A percentile compares a stretch with the other conserved stretches of the same genome.
Conservation (phyloP, 495 filamentous ascomycete species). For the Extremus antarcticus region DNA sequence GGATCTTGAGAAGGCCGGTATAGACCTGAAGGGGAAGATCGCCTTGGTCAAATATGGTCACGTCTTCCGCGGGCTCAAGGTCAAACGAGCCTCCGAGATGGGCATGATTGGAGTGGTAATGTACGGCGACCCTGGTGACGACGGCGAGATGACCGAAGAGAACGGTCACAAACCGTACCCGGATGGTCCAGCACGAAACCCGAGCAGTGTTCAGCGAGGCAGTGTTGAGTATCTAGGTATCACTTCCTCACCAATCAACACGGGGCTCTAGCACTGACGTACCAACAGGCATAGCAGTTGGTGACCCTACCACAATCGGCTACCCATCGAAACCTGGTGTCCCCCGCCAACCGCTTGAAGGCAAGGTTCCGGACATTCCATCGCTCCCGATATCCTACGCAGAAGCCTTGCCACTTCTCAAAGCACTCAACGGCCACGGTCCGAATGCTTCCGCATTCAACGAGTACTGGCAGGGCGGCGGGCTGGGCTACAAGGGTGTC, state of each 20-base stretch:
- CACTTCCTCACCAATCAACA: slow-evolving; percentile 10
- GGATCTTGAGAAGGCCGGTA: slow-evolving; percentile 63
- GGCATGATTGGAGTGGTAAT: slow-evolving; percentile 82
- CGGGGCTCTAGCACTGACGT: background rate
- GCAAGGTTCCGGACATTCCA: slow-evolving; percentile 69
- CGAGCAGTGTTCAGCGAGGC: slow-evolving; percentile 85
- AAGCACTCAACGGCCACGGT: slow-evolving; percentile 80
- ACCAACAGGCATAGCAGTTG: slow-evolving; percentile 44
- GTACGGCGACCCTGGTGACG: slow-evolving; percentile 83
- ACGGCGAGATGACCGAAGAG: slow-evolving; percentile 67
- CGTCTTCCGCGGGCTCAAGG: slow-evolving; percentile 82
- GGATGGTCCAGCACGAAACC: slow-evolving; percentile 74
- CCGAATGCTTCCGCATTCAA: slow-evolving; percentile 69
- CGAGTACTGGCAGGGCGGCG: slow-evolving; percentile 58
- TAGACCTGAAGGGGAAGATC: slow-evolving; percentile 73
- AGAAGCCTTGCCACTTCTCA: slow-evolving; percentile 76
- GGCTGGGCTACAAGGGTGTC: slow-evolving; percentile 71
- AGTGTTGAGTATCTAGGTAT: slow-evolving; percentile 73
- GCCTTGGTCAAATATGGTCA: slow-evolving; percentile 77
- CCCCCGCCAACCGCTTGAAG: slow-evolving; percentile 59
- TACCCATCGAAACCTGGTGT: slow-evolving; percentile 87
- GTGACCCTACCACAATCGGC: slow-evolving; percentile 78
- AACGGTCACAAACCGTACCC: slow-evolving; percentile 77
- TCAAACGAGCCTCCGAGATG: slow-evolving; percentile 83
- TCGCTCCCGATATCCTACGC: slow-evolving; percentile 84